These are phyloP conservation scores for Pseudonectria foliicola DNA, from an alignment of 2,329 filamentous ascomycete species.

Conservation along the genomic window DNA sequence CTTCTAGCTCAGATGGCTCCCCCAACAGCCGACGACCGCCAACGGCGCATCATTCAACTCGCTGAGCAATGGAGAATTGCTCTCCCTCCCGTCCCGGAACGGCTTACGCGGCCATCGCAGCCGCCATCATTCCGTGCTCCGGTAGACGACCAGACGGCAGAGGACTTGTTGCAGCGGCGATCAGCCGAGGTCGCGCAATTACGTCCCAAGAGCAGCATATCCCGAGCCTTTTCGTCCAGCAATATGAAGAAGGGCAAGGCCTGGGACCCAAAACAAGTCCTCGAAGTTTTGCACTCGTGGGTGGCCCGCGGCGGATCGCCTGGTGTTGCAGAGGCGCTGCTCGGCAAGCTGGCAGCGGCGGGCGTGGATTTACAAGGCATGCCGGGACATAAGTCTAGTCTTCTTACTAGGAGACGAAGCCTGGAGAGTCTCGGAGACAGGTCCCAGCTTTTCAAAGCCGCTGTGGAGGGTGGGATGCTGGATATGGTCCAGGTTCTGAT, in stretches of 20 bases:
- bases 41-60: constrained; percentile 42
- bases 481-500: constrained; percentile 49
- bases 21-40: constrained; percentile 30
- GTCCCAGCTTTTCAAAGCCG: constrained; percentile 43
- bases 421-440: constrained; percentile 41
- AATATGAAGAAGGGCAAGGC: constrained; percentile 40
- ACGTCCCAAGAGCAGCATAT: constrained; percentile 33
- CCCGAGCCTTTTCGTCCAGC: constrained; percentile 30
- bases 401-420: constrained; percentile 43
- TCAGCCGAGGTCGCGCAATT: constrained; percentile 28
- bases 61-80: constrained; percentile 44
- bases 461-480: constrained; percentile 41
- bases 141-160: constrained; percentile 45
- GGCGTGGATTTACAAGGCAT: constrained; percentile 45
- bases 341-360: constrained; percentile 40
- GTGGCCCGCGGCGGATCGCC: constrained; percentile 43
- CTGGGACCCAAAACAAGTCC: constrained; percentile 47
- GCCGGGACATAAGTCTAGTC: constrained; percentile 39
- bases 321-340: constrained; percentile 49
- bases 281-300: constrained; percentile 43
- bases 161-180: constrained; percentile 45
- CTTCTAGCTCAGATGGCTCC: constrained; percentile 21
- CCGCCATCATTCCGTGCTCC: constrained; percentile 37
- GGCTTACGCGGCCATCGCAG: constrained; percentile 34
- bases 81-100: constrained; percentile 32